Conservation (phyloP, 2,329 filamentous ascomycete genomes). For the Neonectria ditissima region DNA sequence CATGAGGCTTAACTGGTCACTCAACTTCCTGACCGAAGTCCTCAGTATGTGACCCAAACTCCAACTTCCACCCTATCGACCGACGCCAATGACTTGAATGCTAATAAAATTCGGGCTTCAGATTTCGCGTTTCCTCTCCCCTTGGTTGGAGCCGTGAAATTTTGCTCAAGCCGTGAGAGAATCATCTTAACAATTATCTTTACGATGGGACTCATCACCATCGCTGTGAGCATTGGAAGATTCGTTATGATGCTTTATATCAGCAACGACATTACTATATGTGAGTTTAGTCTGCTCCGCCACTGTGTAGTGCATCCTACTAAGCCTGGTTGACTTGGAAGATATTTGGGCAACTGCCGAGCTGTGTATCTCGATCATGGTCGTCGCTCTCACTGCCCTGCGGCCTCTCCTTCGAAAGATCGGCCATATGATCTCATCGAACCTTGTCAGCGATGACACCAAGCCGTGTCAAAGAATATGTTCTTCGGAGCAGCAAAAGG, state of each 20-base stretch:
- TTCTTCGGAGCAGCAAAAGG: background rate
- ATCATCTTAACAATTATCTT: constrained; percentile 35
- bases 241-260: constrained; percentile 32
- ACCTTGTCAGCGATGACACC: background rate
- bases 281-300: constrained; percentile 13
- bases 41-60: constrained; percentile 30
- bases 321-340: background rate
- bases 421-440: constrained; percentile 13
- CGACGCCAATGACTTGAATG: background rate
- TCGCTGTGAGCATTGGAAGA: constrained; percentile 37
- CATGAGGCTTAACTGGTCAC: constrained; percentile 38
- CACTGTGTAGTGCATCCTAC: too few relatives aligned
- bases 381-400: constrained; percentile 29
- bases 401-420: constrained; percentile 28
- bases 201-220: constrained; percentile 35
- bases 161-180: constrained; percentile 33
- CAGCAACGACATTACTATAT: constrained; percentile 24
- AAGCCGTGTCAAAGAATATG: background rate
- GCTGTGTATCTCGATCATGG: constrained; percentile 32
- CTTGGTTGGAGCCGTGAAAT: constrained; percentile 29
- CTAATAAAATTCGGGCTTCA: background rate
- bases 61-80: too few relatives aligned
- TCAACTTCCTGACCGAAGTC: constrained; percentile 41
- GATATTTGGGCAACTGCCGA: constrained; percentile 34
- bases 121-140: constrained; percentile 40